Conservation (phyloP, 2,329 filamentous ascomycete species). For the Epichloe amarillans region DNA sequence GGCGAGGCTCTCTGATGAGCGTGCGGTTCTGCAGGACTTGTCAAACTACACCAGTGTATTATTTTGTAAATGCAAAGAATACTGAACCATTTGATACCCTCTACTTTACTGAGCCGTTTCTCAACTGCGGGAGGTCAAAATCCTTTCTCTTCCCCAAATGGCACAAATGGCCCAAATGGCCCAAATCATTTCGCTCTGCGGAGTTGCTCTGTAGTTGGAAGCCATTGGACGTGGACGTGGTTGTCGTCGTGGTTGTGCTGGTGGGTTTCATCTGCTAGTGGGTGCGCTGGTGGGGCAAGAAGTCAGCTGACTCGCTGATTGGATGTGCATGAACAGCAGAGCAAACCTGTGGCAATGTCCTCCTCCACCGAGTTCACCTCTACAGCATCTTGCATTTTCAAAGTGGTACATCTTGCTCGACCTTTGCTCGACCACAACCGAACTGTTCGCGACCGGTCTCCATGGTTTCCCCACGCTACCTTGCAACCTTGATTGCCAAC, state of each 20-base stretch:
- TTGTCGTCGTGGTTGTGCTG: no score
- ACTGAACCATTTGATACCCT: background rate
- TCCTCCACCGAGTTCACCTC: background rate
- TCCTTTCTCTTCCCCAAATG: no score
- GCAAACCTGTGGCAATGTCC: background rate
- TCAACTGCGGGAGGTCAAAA: background rate
- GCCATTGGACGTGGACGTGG: no score
- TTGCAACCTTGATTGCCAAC: conserved; percentile 11
- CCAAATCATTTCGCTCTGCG: no score
- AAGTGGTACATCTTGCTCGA: background rate
- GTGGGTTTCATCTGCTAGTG: background rate
- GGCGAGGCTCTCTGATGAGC: conserved; percentile 34
- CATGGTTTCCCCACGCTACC: conserved; percentile 14
- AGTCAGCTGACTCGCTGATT: conserved; percentile 3
- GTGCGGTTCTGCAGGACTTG: background rate
- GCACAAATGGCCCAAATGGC: no score
- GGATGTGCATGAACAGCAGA: background rate
- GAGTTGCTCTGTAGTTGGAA: no score
- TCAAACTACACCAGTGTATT: background rate
- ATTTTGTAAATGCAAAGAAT: background rate
- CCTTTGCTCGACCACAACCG: background rate
- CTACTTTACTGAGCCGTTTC: no score
- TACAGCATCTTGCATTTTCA: background rate
- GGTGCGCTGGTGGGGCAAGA: background rate
- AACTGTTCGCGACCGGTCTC: conserved; percentile 4